Evolutionary conservation across 2,329 filamentous ascomycete genomes (phyloP).

Genomic region (Xylaria polymorpha): DNA sequence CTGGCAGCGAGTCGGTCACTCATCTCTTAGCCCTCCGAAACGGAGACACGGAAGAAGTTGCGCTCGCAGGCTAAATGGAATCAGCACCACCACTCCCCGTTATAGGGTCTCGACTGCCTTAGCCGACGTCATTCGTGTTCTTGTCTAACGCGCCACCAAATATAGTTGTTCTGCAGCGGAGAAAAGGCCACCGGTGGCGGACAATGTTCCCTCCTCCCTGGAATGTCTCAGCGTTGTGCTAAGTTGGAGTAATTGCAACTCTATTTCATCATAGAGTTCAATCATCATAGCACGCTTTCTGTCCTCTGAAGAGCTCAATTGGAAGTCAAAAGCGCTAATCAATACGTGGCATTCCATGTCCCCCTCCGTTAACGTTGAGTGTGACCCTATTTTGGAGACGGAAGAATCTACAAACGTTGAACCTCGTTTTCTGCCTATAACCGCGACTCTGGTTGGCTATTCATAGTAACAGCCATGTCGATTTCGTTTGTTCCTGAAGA

Average conservation of each 20-base stretch:
- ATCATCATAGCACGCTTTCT: background rate
- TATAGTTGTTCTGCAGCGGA: constrained; percentile 17
- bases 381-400: constrained; percentile 22
- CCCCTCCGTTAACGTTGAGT: background rate
- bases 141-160: constrained; percentile 9
- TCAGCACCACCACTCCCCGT: constrained; percentile 14
- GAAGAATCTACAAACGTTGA: constrained; percentile 12
- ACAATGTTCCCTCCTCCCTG: background rate
- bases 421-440: constrained; percentile 29
- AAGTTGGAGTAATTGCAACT: constrained; percentile 25
- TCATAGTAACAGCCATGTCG: constrained; percentile 29
- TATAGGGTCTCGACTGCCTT: constrained; percentile 16
- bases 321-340: background rate
- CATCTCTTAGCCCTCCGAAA: constrained; percentile 28
- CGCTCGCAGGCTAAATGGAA: constrained; percentile 38
- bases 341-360: background rate
- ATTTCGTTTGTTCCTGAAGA: background rate
- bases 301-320: background rate
- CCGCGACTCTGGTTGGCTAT: constrained; percentile 22
- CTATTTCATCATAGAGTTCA: background rate
- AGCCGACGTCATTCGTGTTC: constrained; percentile 27
- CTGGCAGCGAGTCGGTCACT: constrained; percentile 1
- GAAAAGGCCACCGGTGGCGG: background rate
- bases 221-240: constrained; percentile 10
- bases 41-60: constrained; percentile 30